phyloP scores from a whole-genome alignment of 306 rosid species.

The Trifolium pratense region DNA sequence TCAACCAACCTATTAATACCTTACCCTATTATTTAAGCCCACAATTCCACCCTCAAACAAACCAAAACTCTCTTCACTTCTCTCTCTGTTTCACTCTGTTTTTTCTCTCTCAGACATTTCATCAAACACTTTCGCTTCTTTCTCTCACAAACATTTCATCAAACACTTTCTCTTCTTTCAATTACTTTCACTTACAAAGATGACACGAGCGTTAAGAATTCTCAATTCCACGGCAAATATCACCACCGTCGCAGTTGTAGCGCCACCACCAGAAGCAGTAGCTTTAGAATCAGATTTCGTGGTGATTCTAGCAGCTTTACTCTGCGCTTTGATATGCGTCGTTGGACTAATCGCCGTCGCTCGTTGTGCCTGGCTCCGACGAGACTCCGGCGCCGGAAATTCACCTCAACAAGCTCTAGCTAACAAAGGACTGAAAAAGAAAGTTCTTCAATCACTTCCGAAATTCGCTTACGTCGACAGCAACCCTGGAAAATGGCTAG shows the following conservation, averaged over 20 bases:
- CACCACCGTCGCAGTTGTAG: constrained; percentile 6
- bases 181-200: background rate
- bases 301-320: constrained; percentile 71
- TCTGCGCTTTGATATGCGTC: constrained; percentile 80
- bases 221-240: constrained; percentile 39
- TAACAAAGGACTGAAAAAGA: constrained; percentile 78
- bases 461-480: constrained; percentile 55
- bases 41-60: constrained; percentile 7
- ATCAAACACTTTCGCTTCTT: constrained; percentile 7
- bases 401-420: constrained; percentile 47
- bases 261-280: constrained; percentile 71
- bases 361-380: constrained; percentile 84
- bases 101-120: background rate
- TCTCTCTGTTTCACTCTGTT: background rate
- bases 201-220: constrained; percentile 56
- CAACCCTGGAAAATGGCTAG: constrained; percentile 43
- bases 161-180: background rate
- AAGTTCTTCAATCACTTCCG: constrained; percentile 77
- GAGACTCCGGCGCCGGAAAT: constrained; percentile 38
- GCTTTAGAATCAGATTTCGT: constrained; percentile 73
- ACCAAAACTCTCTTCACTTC: background rate
- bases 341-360: constrained; percentile 82
- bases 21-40: constrained; percentile 43
- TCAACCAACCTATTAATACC: constrained; percentile 44
- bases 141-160: background rate